Conservation (phyloP, 192 early-diverging fungal species). For the Backusella australiensis region DNA sequence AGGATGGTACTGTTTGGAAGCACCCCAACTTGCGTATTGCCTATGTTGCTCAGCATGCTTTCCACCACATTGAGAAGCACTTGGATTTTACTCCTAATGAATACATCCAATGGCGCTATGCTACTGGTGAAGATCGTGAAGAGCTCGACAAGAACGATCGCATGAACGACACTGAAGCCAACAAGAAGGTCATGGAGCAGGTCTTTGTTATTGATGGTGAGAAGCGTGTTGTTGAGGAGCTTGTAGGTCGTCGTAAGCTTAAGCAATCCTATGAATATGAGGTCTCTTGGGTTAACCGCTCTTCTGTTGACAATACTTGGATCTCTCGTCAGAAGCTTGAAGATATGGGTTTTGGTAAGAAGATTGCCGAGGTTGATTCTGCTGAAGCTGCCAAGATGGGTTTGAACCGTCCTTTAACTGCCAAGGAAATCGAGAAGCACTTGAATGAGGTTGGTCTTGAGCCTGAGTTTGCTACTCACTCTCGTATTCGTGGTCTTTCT, state of each 20-base stretch:
- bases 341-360: constrained; percentile 73
- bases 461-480: constrained; percentile 73
- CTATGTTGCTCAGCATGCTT: constrained; percentile 85
- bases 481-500: constrained; percentile 65
- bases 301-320: constrained; percentile 70
- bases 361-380: constrained; percentile 74
- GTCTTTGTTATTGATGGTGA: constrained; percentile 51
- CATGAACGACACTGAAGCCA: constrained; percentile 65
- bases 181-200: constrained; percentile 55
- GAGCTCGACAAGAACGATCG: constrained; percentile 71
- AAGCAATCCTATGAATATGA: constrained; percentile 86
- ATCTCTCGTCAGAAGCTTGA: constrained; percentile 69
- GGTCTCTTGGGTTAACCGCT: constrained; percentile 64
- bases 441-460: constrained; percentile 77
- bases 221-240: constrained; percentile 61
- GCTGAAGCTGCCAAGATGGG: constrained; percentile 68
- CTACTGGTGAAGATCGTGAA: constrained; percentile 75
- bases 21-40: constrained; percentile 63
- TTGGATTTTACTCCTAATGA: constrained; percentile 71
- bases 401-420: constrained; percentile 69
- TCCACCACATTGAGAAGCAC: constrained; percentile 84
- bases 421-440: constrained; percentile 69
- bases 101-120: constrained; percentile 84
- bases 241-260: constrained; percentile 76
- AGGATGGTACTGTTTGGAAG: constrained; percentile 63